phyloP scores from a whole-genome alignment of 1,284 basidiomycete species.

The Rhodotorula sp. region DNA sequence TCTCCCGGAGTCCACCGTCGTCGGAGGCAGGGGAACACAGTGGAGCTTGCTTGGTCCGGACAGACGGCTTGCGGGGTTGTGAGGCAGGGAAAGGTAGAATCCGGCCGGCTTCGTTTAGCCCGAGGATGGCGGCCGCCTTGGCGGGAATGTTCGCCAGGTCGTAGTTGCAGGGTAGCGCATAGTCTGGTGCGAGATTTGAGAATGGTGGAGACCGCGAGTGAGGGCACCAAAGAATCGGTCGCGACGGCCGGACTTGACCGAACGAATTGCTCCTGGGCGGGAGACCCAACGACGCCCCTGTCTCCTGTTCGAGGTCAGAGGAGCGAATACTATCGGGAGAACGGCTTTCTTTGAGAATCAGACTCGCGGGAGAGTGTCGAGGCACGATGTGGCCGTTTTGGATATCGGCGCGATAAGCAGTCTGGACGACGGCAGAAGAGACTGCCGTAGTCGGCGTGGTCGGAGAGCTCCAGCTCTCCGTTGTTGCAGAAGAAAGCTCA shows the following conservation, averaged over 20 bases:
- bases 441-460: neutral
- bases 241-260: too few relatives aligned
- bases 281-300: too few relatives aligned
- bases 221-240: too few relatives aligned
- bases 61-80: too few relatives aligned
- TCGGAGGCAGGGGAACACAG: neutral
- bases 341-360: too few relatives aligned
- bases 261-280: too few relatives aligned
- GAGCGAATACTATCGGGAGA: too few relatives aligned
- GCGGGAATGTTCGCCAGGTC: conserved; percentile 8
- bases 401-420: neutral
- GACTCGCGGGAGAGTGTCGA: too few relatives aligned
- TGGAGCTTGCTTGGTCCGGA: neutral
- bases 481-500: neutral
- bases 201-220: conserved; percentile 9
- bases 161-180: neutral
- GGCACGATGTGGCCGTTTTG: neutral
- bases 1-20: neutral
- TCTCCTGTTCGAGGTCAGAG: too few relatives aligned
- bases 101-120: conserved; percentile 9
- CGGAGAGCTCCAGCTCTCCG: neutral
- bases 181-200: conserved; percentile 2
- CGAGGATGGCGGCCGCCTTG: conserved; percentile 29
- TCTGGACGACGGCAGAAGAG: neutral
- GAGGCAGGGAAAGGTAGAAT: too few relatives aligned